Evolutionary conservation across 345 rosid genomes (phyloP).

Genomic region (Mallotus nudiflorus): DNA sequence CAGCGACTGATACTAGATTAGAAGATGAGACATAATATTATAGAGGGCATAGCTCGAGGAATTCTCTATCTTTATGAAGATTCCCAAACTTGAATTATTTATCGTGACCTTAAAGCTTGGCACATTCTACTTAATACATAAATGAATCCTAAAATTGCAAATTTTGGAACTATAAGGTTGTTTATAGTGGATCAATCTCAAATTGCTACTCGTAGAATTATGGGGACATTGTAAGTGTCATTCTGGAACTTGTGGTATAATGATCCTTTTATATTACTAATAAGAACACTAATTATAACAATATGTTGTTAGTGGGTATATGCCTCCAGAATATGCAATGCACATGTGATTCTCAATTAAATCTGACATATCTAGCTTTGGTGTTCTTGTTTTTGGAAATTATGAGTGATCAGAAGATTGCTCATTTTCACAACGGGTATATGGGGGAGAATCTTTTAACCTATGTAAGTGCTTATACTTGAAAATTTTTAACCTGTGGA

Average conservation of each 20-base stretch:
- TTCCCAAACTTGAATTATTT: background rate
- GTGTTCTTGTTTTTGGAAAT: constrained; percentile 11
- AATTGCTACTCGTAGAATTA: constrained; percentile 1
- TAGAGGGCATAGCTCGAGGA: constrained; percentile 1
- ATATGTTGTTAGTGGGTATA: background rate
- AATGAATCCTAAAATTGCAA: background rate
- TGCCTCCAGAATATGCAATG: constrained; percentile 7
- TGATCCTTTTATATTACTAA: no score
- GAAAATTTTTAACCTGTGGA: no score
- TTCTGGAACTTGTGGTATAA: no score
- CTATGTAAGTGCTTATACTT: background rate
- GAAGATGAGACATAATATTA: background rate
- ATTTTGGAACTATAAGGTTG: constrained; percentile 2
- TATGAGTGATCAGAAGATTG: background rate
- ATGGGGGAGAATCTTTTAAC: background rate
- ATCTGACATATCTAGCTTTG: constrained; percentile 1
- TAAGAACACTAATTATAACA: no score
- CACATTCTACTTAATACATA: background rate
- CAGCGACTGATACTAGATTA: background rate
- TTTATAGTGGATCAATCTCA: background rate
- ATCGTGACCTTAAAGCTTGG: background rate
- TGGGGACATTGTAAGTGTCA: constrained; percentile 5
- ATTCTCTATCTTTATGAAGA: constrained; percentile 2
- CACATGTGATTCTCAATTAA: background rate
- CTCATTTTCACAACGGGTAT: background rate